phyloP scores from a whole-genome alignment of 2,329 filamentous ascomycete species.

The Parasarocladium wereldwijsianum region DNA sequence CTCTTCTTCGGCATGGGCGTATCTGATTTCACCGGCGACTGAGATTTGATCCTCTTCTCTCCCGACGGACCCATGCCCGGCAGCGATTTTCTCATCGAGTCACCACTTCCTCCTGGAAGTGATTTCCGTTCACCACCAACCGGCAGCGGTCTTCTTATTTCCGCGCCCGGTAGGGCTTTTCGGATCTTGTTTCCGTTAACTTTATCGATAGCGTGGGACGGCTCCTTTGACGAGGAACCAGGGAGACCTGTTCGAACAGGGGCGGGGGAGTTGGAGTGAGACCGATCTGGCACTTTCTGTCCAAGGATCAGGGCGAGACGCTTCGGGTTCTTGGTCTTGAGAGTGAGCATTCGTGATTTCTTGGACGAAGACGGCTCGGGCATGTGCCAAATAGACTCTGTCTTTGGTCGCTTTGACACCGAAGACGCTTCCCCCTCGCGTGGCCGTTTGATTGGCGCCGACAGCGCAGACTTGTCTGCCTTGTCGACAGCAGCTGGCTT shows the following conservation, averaged over 20 bases:
- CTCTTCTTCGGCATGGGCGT: conserved; percentile 2
- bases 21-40: not conserved
- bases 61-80: conserved; percentile 2
- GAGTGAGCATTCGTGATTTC: conserved; percentile 20
- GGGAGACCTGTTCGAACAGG: conserved; percentile 19
- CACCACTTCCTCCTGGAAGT: not conserved
- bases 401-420: conserved; percentile 23
- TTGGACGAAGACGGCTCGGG: conserved; percentile 11
- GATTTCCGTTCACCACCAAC: conserved; percentile 9
- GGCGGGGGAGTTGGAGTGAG: too few species aligned
- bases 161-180: conserved; percentile 18
- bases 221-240: conserved; percentile 11
- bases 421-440: conserved; percentile 17
- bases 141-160: conserved; percentile 17
- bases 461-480: conserved; percentile 8
- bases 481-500: not conserved
- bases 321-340: conserved; percentile 19
- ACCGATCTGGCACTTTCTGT: conserved; percentile 10
- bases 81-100: conserved; percentile 2
- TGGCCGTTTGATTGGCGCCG: conserved; percentile 17
- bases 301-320: conserved; percentile 20
- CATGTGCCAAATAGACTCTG: conserved; percentile 11
- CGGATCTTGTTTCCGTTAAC: conserved; percentile 19
- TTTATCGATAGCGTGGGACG: conserved; percentile 12
- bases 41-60: conserved; percentile 3